Evolutionary conservation across 2,329 filamentous ascomycete species (phyloP), one percentile per base, ranked within the genome.

Genomic region (Biscogniauxia sp.): DNA sequence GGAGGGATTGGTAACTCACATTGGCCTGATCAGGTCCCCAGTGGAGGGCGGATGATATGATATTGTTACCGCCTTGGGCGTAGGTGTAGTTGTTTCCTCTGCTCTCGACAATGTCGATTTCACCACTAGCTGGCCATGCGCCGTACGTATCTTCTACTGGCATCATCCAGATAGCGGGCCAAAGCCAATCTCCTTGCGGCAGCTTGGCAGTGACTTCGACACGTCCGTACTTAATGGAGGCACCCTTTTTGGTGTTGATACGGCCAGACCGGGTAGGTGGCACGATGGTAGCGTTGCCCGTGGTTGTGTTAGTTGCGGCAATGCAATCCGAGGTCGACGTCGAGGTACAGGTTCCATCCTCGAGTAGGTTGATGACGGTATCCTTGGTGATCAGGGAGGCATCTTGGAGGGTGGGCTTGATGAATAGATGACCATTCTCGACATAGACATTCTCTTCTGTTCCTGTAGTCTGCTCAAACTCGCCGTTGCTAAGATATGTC

Each of bases 141-240:
- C 92, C 92, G 72, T 95, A 96, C 0, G 79, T 87, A 57, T 87
- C 81, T 51, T 88, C 80, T 53, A 85, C 86, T 1, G 92, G 92
- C 79, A 95, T 80, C 89, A 96, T 91, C 90, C 90, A 93, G 70
- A 96, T 94, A n/a, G 91, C 91, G 1, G 92, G 92, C 92, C 92
- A 95, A 11, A 96, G 82, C 92, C 92, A 95, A 77, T 95, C 91
- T 57, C 92, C 92, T 54, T 80, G 75, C 4, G 92, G 91, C 26
- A 95, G 78, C 75, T 88, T 88, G 25, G 92, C 92, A 1, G 83
- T 87, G 5, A 96, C 91, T 73, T 96, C 90, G 56, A 96, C 83
- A 51, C 90, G 89, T 54, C 92, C 92, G 72, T 91, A 96, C 75
- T 87, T 91, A 79, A 96, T 91, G 17, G 78, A 82, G 6, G 86